These are phyloP conservation scores for Leccinum fibrillosum DNA, from an alignment of 768 basidiomycete species.

Conservation along the genomic window DNA sequence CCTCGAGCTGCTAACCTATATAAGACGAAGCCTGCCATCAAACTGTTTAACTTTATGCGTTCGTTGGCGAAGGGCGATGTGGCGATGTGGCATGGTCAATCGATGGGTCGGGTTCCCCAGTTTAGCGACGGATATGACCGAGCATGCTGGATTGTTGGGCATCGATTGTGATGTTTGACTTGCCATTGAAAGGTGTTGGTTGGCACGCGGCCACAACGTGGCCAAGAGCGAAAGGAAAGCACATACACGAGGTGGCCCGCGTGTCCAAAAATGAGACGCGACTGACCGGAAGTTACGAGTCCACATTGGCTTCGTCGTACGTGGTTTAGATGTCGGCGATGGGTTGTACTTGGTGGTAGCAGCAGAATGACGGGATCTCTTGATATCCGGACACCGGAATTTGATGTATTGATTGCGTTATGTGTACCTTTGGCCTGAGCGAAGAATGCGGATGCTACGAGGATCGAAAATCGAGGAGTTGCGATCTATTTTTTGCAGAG, in stretches of 20 bases:
- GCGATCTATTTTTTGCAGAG: not conserved
- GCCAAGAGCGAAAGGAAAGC: not conserved
- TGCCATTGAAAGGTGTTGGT: not conserved
- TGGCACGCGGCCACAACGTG: not conserved
- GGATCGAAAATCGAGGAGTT: not conserved
- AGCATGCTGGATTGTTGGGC: slow-evolving; percentile 37
- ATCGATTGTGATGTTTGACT: slow-evolving; percentile 21
- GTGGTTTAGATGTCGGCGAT: not conserved
- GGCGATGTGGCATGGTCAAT: not conserved
- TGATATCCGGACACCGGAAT: not conserved
- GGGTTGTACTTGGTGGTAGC: not conserved
- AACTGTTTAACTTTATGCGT: slow-evolving; percentile 30
- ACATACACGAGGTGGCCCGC: not conserved
- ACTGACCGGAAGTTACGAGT: not conserved
- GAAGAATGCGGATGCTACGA: slow-evolving; percentile 3
- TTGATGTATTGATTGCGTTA: not conserved
- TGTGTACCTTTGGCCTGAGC: not conserved
- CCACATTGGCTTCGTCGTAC: not conserved
- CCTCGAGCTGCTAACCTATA: slow-evolving; percentile 24
- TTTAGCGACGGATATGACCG: slow-evolving; percentile 30
- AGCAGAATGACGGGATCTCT: not conserved
- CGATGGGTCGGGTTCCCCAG: not conserved
- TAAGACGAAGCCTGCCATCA: slow-evolving; percentile 31
- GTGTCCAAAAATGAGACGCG: not conserved
- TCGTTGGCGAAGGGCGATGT: slow-evolving; percentile 18